Evolutionary conservation across 148 eudicot species (phyloP).

Genomic region (Camellia japonica): DNA sequence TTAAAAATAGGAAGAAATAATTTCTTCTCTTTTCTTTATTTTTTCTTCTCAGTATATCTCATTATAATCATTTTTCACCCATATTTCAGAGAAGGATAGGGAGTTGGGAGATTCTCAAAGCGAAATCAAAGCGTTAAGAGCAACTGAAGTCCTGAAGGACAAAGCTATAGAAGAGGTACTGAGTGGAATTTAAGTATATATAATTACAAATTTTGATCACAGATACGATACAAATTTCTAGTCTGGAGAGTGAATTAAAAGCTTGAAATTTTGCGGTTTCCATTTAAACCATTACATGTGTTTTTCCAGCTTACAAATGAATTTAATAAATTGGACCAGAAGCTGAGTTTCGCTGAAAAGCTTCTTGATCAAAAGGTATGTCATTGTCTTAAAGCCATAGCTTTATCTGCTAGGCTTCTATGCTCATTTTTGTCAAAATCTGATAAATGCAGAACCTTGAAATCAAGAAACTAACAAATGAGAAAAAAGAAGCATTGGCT

Average conservation of each 20-base stretch:
- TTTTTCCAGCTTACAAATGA: conserved; percentile 54
- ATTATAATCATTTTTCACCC: neutral
- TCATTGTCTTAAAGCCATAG: neutral
- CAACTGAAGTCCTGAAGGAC: conserved; percentile 57
- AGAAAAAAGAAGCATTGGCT: conserved; percentile 81
- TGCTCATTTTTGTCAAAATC: neutral
- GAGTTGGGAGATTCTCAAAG: conserved; percentile 61
- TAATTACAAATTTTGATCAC: neutral
- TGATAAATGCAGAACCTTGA: conserved; percentile 69
- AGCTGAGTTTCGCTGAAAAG: conserved; percentile 43
- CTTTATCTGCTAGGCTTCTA: neutral
- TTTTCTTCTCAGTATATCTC: neutral
- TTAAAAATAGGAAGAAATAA: too few species aligned
- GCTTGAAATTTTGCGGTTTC: too few species aligned
- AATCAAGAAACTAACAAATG: conserved; percentile 60
- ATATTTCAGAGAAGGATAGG: conserved; percentile 60
- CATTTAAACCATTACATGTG: neutral
- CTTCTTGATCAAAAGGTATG: conserved; percentile 73
- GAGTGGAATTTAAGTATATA: neutral
- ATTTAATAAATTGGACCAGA: conserved; percentile 52
- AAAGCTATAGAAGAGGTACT: conserved; percentile 84
- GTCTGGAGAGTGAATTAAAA: too few species aligned
- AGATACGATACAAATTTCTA: neutral
- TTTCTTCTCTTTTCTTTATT: neutral
- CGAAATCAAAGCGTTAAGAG: conserved; percentile 72